Percentiles rank a stretch among this genome's conserved stretches.
Evolutionary conservation across 2,329 filamentous ascomycete genomes (phyloP).

Genomic region (Alternaria postmessia): DNA sequence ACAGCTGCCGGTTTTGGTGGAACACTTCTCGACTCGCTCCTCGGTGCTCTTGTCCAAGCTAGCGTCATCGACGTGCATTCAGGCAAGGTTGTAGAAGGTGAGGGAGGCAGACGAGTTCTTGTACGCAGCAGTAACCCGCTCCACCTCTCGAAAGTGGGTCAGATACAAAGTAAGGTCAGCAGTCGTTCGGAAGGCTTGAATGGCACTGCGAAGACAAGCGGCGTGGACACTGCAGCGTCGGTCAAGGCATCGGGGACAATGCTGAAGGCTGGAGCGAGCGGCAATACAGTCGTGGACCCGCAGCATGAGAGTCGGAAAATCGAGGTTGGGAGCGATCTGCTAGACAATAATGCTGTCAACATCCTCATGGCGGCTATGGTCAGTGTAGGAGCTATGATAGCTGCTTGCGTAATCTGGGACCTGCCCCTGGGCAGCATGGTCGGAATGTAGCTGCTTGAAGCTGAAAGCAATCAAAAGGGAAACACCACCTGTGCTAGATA

Average conservation of each 20-base stretch:
- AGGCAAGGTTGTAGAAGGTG: conserved; percentile 89
- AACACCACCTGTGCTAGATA: not conserved
- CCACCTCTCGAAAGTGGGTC: conserved; percentile 40
- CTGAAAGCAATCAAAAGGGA: not conserved
- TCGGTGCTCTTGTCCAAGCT: conserved; percentile 84
- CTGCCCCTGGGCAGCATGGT: conserved; percentile 39
- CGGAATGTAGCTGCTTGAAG: conserved; percentile 14
- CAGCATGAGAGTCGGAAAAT: conserved; percentile 60
- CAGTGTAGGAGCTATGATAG: conserved; percentile 79
- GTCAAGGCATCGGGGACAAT: conserved; percentile 44
- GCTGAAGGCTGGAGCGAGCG: conserved; percentile 39
- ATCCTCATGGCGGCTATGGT: conserved; percentile 86
- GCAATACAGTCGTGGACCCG: conserved; percentile 37
- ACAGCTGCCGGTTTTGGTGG: conserved; percentile 79
- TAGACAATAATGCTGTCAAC: conserved; percentile 97
- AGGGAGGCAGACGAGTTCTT: conserved; percentile 70
- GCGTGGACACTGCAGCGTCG: conserved; percentile 25
- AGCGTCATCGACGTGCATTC: conserved; percentile 84
- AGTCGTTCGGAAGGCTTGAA: conserved; percentile 53
- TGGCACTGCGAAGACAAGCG: conserved; percentile 45
- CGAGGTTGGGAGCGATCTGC: conserved; percentile 73
- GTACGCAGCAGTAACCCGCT: conserved; percentile 44
- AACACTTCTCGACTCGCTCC: conserved; percentile 84
- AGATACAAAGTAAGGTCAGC: conserved; percentile 51
- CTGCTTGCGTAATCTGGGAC: conserved; percentile 42